Evolutionary conservation across 345 rosid species (phyloP).

Genomic region (Melaleuca quinquenervia): DNA sequence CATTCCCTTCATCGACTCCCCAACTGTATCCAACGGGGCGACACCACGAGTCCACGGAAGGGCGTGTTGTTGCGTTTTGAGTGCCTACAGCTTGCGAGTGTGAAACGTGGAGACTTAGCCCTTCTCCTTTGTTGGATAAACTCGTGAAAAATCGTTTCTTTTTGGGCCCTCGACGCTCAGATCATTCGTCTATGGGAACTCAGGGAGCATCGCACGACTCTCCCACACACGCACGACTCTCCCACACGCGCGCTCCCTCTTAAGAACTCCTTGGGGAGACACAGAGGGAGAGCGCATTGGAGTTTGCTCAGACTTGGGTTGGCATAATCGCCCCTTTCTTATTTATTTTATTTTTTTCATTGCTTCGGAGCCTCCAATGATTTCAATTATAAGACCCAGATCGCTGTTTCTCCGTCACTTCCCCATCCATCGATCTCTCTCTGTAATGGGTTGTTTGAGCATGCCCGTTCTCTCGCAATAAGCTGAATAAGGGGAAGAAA

Average conservation of each 20-base stretch:
- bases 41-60: neutral
- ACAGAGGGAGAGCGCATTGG: slow-evolving; percentile 19
- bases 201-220: neutral
- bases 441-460: slow-evolving; percentile 7
- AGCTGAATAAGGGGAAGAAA: neutral
- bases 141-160: neutral
- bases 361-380: slow-evolving; percentile 29
- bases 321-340: slow-evolving; percentile 23
- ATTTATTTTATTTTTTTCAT: neutral
- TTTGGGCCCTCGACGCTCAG: neutral
- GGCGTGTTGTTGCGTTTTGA: no score
- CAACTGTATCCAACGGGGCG: neutral
- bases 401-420: neutral
- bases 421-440: neutral
- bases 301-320: slow-evolving; percentile 28
- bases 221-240: neutral
- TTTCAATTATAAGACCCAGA: neutral
- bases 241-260: neutral
- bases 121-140: neutral
- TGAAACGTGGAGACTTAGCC: neutral
- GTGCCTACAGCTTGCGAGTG: neutral
- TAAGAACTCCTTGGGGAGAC: neutral
- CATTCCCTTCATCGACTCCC: neutral
- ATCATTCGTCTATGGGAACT: neutral
- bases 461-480: slow-evolving; percentile 1